Percentiles rank a stretch among this genome's conserved stretches.
These are phyloP conservation scores for Triticum urartu DNA, from an alignment of 176 grass and related monocot genomes.

Conservation along the genomic window DNA sequence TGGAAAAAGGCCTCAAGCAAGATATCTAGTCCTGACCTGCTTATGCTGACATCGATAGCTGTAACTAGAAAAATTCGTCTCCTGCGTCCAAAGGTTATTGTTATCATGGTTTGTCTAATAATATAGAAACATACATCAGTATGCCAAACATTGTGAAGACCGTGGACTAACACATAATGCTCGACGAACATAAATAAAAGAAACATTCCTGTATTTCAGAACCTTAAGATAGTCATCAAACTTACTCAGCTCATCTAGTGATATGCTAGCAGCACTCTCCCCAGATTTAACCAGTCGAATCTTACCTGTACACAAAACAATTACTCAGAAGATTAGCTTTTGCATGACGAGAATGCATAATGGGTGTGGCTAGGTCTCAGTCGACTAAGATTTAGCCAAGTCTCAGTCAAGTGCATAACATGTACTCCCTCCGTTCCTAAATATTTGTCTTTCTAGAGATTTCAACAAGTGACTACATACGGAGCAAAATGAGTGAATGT, in stretches of 20 bases:
- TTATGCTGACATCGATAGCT: not conserved
- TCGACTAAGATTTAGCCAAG: no score
- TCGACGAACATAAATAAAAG: not conserved
- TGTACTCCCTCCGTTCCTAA: no score
- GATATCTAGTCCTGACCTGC: constrained; percentile 15
- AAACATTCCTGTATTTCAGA: constrained; percentile 14
- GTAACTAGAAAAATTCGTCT: constrained; percentile 40
- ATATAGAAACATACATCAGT: not conserved
- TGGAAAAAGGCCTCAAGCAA: constrained; percentile 28
- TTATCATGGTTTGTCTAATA: not conserved
- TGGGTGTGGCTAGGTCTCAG: no score
- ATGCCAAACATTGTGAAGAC: not conserved
- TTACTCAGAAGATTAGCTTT: constrained; percentile 26
- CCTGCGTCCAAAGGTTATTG: constrained; percentile 27
- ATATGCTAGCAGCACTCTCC: constrained; percentile 60
- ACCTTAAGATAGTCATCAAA: constrained; percentile 25
- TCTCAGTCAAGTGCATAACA: no score
- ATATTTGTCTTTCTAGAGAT: no score
- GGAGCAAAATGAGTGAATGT: no score
- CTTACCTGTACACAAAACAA: constrained; percentile 70
- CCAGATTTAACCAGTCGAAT: constrained; percentile 82
- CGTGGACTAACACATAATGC: not conserved
- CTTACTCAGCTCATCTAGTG: constrained; percentile 85
- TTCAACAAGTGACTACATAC: no score
- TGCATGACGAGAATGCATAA: not conserved